Evolutionary conservation across 208 protist genomes (phyloP).

Genomic region (Angomonas ambiguus): DNA sequence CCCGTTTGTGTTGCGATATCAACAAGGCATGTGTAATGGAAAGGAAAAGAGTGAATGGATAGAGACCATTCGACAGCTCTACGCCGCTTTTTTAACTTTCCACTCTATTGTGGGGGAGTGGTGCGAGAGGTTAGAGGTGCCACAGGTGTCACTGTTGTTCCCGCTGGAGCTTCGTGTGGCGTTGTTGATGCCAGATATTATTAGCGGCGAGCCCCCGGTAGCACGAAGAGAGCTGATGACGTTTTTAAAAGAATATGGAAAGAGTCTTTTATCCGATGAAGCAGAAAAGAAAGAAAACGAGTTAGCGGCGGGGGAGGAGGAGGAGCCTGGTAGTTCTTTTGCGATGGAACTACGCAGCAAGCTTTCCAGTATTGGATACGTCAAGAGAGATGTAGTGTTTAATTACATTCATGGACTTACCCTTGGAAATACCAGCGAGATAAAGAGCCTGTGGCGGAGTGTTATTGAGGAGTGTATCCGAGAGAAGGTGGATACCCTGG

Average conservation of each 20-base stretch:
- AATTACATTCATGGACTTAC: conserved; percentile 60
- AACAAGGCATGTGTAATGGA: conserved; percentile 6
- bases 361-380: neutral
- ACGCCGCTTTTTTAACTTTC: conserved; percentile 23
- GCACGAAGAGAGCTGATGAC: conserved; percentile 39
- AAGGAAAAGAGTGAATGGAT: neutral
- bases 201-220: conserved; percentile 49
- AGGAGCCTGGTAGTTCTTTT: conserved; percentile 7
- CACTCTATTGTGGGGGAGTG: conserved; percentile 37
- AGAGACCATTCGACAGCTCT: conserved; percentile 35
- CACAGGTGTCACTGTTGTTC: conserved; percentile 28
- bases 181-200: conserved; percentile 55
- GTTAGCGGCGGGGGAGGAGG: neutral
- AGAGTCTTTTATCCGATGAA: conserved; percentile 10
- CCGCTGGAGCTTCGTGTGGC: conserved; percentile 49
- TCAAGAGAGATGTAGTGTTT: conserved; percentile 31
- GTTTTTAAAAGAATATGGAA: conserved; percentile 45
- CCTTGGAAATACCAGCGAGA: conserved; percentile 39
- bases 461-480: conserved; percentile 47
- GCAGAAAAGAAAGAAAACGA: neutral
- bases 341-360: neutral
- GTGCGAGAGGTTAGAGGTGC: conserved; percentile 33
- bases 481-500: conserved; percentile 39
- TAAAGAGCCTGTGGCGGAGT: conserved; percentile 56
- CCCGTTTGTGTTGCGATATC: conserved; percentile 16